Percentiles rank a stretch among this genome's conserved stretches.
Conservation (phyloP, 2,329 filamentous ascomycete genomes). For the Aspergillus sp. region DNA sequence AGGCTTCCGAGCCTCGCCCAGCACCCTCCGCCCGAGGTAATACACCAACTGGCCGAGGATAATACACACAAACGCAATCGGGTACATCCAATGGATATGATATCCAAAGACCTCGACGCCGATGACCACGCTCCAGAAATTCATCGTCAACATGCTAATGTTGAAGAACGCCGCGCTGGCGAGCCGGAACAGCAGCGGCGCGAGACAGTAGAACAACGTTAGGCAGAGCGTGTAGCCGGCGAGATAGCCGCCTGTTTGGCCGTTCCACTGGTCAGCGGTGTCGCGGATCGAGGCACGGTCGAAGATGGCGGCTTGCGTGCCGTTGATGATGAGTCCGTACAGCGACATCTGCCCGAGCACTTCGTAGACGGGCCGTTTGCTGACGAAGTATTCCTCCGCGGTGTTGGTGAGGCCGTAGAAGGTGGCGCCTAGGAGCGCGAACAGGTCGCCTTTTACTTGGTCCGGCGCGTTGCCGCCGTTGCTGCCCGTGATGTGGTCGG, state of each 20-base stretch:
- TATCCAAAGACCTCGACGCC: slow-evolving; percentile 79
- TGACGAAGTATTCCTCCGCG: slow-evolving; percentile 89
- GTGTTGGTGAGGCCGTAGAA: slow-evolving; percentile 89
- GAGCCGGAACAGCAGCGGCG: slow-evolving; percentile 81
- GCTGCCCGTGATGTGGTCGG: slow-evolving; percentile 70
- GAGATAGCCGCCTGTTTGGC: slow-evolving; percentile 67
- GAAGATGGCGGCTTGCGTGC: slow-evolving; percentile 82
- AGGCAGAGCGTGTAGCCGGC: slow-evolving; percentile 83
- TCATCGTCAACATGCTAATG: slow-evolving; percentile 84
- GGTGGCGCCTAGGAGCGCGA: slow-evolving; percentile 78
- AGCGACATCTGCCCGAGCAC: slow-evolving; percentile 85
- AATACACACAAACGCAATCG: slow-evolving; percentile 89
- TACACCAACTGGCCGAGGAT: slow-evolving; percentile 78
- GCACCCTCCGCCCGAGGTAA: slow-evolving; percentile 70
- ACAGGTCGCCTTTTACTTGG: slow-evolving; percentile 83
- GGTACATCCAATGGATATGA: slow-evolving; percentile 80
- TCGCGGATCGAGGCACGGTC: slow-evolving; percentile 64
- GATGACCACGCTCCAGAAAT: slow-evolving; percentile 95
- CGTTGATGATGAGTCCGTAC: slow-evolving; percentile 85
- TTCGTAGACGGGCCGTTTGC: slow-evolving; percentile 78
- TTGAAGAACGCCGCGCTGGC: slow-evolving; percentile 92
- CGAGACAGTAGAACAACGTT: slow-evolving; percentile 76
- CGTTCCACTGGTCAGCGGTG: slow-evolving; percentile 51
- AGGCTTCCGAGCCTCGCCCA: slow-evolving; percentile 87
- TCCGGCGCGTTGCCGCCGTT: slow-evolving; percentile 55